phyloP scores from a whole-genome alignment of 306 rosid species.

The Macrotyloma uniflorum region DNA sequence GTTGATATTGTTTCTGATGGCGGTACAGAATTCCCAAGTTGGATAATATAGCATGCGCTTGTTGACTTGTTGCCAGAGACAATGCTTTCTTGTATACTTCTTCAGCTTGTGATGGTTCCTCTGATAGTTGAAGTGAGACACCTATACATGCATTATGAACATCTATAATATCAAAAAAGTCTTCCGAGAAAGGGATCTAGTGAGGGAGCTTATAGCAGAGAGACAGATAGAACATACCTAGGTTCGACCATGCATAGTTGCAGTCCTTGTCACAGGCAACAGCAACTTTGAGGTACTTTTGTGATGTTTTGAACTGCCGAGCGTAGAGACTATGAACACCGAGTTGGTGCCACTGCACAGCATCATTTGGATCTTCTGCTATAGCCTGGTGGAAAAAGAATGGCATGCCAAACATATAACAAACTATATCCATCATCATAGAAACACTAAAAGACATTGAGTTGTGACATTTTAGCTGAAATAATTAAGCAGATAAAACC shows the following conservation, averaged over 20 bases:
- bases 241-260: constrained; percentile 90
- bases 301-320: constrained; percentile 75
- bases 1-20: constrained; percentile 79
- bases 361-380: constrained; percentile 91
- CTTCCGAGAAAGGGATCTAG: neutral
- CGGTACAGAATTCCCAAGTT: constrained; percentile 91
- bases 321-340: constrained; percentile 91
- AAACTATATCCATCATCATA: constrained; percentile 9
- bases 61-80: constrained; percentile 62
- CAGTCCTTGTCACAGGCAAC: constrained; percentile 68
- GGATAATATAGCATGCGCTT: constrained; percentile 71
- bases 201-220: neutral
- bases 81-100: constrained; percentile 82
- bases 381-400: constrained; percentile 60
- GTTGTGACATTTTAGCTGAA: constrained; percentile 21
- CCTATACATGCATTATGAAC: constrained; percentile 54
- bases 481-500: neutral
- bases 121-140: constrained; percentile 83
- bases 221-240: constrained; percentile 53
- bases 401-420: constrained; percentile 15
- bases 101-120: constrained; percentile 70
- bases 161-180: neutral
- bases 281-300: constrained; percentile 82
- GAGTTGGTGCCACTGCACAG: constrained; percentile 94
- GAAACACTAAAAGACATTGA: neutral